These are phyloP conservation scores for Alternaria sp. DNA, from an alignment of 2,329 filamentous ascomycete species.

Conservation along the genomic window DNA sequence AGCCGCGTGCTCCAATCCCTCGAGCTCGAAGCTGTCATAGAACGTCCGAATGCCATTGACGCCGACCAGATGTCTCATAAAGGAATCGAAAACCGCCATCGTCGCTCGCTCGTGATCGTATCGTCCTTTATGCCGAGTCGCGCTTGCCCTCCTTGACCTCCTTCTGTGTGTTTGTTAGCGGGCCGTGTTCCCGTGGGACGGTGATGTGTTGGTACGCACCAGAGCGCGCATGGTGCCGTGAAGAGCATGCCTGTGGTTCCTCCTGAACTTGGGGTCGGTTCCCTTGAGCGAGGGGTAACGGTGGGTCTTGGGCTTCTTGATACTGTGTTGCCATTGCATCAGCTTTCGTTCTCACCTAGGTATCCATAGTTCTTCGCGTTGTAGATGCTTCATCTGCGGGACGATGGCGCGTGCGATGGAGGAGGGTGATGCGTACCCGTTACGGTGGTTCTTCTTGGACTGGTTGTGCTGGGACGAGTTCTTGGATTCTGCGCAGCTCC, in stretches of 20 bases:
- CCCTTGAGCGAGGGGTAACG: constrained; percentile 99
- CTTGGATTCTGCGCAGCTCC: constrained; percentile 80
- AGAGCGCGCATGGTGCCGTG: constrained; percentile 98
- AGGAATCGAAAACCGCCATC: constrained; percentile 47
- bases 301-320: constrained; percentile 99
- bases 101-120: constrained; percentile 39
- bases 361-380: not conserved
- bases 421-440: constrained; percentile 74
- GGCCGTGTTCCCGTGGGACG: not conserved
- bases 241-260: constrained; percentile 99
- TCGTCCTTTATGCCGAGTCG: constrained; percentile 73
- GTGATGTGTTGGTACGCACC: constrained; percentile 64
- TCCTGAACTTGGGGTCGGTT: constrained; percentile 99
- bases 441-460: constrained; percentile 97
- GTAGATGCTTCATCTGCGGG: not conserved
- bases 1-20: constrained; percentile 37
- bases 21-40: constrained; percentile 45
- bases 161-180: constrained; percentile 69
- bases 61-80: constrained; percentile 50
- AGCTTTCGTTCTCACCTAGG: constrained; percentile 18
- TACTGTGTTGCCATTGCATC: constrained; percentile 63
- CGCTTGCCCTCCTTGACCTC: constrained; percentile 97
- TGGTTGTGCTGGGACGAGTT: constrained; percentile 99
- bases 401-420: constrained; percentile 15
- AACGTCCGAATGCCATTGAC: constrained; percentile 51